A percentile compares a stretch with the other conserved stretches of the same genome.
phyloP scores from a whole-genome alignment of 1,284 basidiomycete genomes.

The Coniophora puteana region DNA sequence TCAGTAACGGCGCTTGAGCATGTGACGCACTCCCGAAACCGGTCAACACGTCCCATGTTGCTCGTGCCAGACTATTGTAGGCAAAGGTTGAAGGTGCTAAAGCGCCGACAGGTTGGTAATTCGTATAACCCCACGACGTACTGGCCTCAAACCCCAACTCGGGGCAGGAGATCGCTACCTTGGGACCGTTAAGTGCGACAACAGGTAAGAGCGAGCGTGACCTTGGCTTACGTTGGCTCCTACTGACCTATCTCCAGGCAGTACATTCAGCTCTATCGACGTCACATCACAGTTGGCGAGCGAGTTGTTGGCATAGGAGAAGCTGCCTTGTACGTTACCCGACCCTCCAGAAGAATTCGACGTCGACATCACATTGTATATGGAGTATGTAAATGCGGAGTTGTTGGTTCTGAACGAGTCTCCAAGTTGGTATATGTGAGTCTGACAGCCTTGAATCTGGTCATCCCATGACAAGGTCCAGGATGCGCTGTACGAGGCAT shows the following conservation, averaged over 20 bases:
- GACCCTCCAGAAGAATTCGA: too few species aligned
- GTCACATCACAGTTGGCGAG: background rate
- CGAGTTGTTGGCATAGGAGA: background rate
- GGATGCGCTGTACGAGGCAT: background rate
- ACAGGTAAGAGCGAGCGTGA: background rate
- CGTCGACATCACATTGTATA: background rate
- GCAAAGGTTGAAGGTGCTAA: background rate
- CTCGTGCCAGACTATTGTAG: background rate
- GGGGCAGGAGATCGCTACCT: background rate
- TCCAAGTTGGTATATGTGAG: background rate
- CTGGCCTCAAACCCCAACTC: background rate
- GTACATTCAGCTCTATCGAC: background rate
- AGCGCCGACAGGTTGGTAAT: background rate
- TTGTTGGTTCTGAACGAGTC: background rate
- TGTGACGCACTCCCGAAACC: background rate
- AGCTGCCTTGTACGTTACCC: background rate
- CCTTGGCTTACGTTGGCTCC: background rate
- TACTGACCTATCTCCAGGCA: background rate
- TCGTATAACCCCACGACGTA: background rate
- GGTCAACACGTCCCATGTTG: background rate
- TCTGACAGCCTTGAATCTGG: background rate
- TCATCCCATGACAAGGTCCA: background rate
- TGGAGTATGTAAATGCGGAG: conserved; percentile 1
- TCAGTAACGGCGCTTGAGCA: background rate
- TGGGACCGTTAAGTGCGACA: too few species aligned